A percentile compares a stretch with the other conserved stretches of the same genome.
phyloP scores from a whole-genome alignment of 139 green algal species.

The Tetraselmis chui region DNA sequence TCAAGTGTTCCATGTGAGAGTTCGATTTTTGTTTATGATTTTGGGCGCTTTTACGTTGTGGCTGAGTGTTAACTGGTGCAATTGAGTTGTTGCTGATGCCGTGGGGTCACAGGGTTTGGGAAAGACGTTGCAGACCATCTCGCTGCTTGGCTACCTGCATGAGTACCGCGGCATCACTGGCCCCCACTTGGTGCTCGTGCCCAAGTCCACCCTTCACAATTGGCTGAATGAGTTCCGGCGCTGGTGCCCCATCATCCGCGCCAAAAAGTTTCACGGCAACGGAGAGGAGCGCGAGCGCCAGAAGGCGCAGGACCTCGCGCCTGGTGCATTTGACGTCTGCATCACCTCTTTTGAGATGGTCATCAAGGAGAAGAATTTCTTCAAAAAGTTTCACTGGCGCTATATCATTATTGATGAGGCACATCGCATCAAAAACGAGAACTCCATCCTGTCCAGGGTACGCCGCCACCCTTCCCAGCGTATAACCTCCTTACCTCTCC shows the following conservation, averaged over 20 bases:
- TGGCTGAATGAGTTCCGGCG: slow-evolving; percentile 96
- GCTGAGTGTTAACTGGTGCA: no score
- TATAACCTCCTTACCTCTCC: no score
- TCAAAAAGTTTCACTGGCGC: slow-evolving; percentile 91
- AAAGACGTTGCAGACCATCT: slow-evolving; percentile 99
- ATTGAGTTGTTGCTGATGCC: no score
- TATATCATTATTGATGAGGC: slow-evolving; percentile 99
- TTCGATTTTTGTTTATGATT: not conserved
- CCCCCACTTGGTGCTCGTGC: slow-evolving; percentile 95
- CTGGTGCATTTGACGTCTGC: slow-evolving; percentile 88
- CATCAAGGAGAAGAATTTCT: slow-evolving; percentile 97
- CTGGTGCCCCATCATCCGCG: slow-evolving; percentile 86
- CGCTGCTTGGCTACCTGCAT: slow-evolving; percentile 87
- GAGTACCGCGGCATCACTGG: slow-evolving; percentile 94
- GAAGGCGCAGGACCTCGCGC: slow-evolving; percentile 3
- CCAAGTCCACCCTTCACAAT: slow-evolving; percentile 97
- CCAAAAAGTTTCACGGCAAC: slow-evolving; percentile 95
- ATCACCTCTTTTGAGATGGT: slow-evolving; percentile 99
- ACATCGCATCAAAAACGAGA: slow-evolving; percentile 99
- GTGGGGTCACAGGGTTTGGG: slow-evolving; percentile 78
- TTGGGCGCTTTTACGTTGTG: slow-evolving; percentile 8
- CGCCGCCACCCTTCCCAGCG: not conserved
- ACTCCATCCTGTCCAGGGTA: slow-evolving; percentile 81
- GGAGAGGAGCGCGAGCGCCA: slow-evolving; percentile 56
- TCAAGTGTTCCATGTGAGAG: not conserved